A percentile compares a stretch with the other conserved stretches of the same genome.
phyloP scores from a whole-genome alignment of 2,329 filamentous ascomycete species.

The Juglanconis juglandina region DNA sequence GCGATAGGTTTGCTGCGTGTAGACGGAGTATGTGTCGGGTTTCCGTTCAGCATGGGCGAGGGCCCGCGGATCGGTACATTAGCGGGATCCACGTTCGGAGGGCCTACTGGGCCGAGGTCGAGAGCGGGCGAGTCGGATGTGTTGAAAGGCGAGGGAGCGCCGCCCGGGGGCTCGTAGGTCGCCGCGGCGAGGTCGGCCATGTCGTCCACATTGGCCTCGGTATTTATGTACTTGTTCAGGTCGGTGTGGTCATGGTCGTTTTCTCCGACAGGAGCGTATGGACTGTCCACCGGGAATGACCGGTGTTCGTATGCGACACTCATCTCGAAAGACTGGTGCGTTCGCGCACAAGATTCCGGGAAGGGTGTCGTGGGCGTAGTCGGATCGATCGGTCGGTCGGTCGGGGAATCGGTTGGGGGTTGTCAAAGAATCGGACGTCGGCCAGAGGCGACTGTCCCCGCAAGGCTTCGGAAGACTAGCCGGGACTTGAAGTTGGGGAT shows the following conservation, averaged over 20 bases:
- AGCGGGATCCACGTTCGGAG: conserved; percentile 24
- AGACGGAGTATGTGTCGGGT: conserved; percentile 20
- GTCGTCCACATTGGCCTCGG: conserved; percentile 36
- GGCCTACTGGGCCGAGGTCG: conserved; percentile 31
- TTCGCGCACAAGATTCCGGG: background rate
- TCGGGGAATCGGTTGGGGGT: no score
- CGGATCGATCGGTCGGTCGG: background rate
- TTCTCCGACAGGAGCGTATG: conserved; percentile 46
- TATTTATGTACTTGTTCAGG: conserved; percentile 18
- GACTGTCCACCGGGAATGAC: conserved; percentile 45
- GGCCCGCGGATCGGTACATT: conserved; percentile 29
- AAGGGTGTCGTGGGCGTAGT: background rate
- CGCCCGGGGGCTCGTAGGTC: conserved; percentile 24
- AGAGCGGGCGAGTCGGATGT: conserved; percentile 26
- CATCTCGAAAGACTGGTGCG: conserved; percentile 31
- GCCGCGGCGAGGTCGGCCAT: conserved; percentile 33
- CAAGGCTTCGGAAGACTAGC: background rate
- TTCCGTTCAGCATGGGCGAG: conserved; percentile 24
- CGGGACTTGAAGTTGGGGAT: background rate
- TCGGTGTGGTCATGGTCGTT: conserved; percentile 34
- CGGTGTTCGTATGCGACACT: conserved; percentile 51
- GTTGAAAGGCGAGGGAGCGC: conserved; percentile 9
- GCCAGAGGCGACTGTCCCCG: background rate
- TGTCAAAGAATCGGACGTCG: no score
- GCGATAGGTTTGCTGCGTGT: conserved; percentile 50